Base-by-base conservation (phyloP, 2,329 filamentous ascomycete genomes). In the Paracamarosporium sp. region DNA sequence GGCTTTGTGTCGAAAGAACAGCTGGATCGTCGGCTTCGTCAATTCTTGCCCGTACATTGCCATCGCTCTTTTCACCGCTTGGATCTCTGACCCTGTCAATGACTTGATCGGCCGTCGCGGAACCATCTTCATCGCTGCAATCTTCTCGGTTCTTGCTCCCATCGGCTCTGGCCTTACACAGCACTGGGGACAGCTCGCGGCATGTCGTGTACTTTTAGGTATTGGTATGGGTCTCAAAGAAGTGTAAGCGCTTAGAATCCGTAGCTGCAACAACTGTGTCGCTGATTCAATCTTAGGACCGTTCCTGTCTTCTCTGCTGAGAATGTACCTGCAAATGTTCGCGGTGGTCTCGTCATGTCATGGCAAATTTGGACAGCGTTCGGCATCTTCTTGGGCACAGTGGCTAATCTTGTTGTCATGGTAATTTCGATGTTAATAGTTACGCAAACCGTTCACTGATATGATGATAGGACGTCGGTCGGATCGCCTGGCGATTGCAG, bases 261-360 rank as follows among this genome's bases (percentile, higher is more conserved):
- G 5, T 3, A 22, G 0, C 17, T 6, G 2, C 9, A 33, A 35
- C 6, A 13, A 20, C 20, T n/a, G 20, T 6, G 17, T 22, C 8
- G 20, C 28, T 47, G 15, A 47, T 35, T 3, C 4, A 9, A 33
- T n/a, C 5, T 22, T n/a, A 47, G 45, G 5, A 82, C 80, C 1
- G 79, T 81, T 0, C 80, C 80, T 17, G 69, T 73, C 3, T 82
- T 81, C 59, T 78, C 79, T 0, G 80, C 81, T 1, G 82, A 83
- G 62, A 79, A 78, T 50, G 74, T 79, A 0, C 82, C 81, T 0
- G 79, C 81, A 1, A 77, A 72, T 3, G 82, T 84, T 33, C 77
- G 82, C 54, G 82, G 82, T 22, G 80, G 77, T 12, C 65, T 82
- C 0, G 80, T 80, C 24, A 82, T 81, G 78, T 72, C 70, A 31